Conservation (phyloP, 805 yeast species). For the Ogataea pilisensis region DNA sequence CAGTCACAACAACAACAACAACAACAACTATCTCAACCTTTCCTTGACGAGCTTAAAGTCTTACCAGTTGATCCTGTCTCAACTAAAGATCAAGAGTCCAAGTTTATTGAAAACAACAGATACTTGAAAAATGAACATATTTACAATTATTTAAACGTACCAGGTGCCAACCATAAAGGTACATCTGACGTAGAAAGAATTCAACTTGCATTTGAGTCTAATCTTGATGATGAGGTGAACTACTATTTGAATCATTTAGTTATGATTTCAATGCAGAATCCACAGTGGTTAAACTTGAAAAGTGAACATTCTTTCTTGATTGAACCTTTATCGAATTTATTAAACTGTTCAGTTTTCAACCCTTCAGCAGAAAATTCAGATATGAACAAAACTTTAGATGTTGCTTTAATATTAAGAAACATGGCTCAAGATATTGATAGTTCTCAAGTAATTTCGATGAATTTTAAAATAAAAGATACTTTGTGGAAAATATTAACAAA, state of each 20-base stretch:
- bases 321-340: constrained; percentile 23
- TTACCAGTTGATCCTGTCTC: constrained; percentile 32
- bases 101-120: constrained; percentile 28
- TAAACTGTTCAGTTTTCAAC: constrained; percentile 18
- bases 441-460: constrained; percentile 69
- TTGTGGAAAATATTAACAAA: constrained; percentile 46
- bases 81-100: constrained; percentile 31
- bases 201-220: constrained; percentile 63
- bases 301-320: constrained; percentile 38
- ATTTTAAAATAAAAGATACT: constrained; percentile 29
- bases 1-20: not conserved
- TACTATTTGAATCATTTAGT: constrained; percentile 64
- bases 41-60: constrained; percentile 9
- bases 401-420: constrained; percentile 72
- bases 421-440: constrained; percentile 77
- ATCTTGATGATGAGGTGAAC: constrained; percentile 60
- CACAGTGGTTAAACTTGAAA: constrained; percentile 39
- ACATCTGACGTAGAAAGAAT: constrained; percentile 61
- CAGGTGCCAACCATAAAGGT: constrained; percentile 45
- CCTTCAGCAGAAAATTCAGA: constrained; percentile 18
- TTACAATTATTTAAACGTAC: constrained; percentile 27
- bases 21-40: not conserved
- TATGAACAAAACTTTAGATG: constrained; percentile 35
- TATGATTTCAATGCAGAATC: constrained; percentile 38
- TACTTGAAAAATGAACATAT: constrained; percentile 29